phyloP scores from a whole-genome alignment of 2,329 filamentous ascomycete genomes.

The Ophiostoma sp. region DNA sequence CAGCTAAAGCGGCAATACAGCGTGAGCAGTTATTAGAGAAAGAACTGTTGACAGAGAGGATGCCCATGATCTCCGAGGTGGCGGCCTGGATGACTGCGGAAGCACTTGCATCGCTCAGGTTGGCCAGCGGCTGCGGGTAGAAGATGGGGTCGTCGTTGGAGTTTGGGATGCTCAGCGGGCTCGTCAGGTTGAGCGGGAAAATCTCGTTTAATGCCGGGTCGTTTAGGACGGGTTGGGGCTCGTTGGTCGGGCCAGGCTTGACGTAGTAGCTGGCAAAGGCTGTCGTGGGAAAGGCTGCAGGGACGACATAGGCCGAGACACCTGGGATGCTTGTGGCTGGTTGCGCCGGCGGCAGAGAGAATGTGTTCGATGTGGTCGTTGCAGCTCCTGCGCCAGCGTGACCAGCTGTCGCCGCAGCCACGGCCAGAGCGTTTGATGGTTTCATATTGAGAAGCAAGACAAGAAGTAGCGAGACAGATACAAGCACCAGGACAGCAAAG shows the following conservation, averaged over 20 bases:
- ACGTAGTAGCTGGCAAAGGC: constrained; percentile 53
- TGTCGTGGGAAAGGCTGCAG: constrained; percentile 51
- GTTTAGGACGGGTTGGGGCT: constrained; percentile 45
- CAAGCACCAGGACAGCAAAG: constrained; percentile 19
- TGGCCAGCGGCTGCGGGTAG: constrained; percentile 48
- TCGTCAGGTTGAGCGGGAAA: constrained; percentile 55
- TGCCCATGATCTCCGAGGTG: constrained; percentile 45
- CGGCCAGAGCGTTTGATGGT: neutral
- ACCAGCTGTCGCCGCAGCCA: constrained; percentile 9
- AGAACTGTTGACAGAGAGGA: constrained; percentile 43
- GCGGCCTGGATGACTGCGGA: constrained; percentile 46
- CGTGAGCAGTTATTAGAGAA: constrained; percentile 49
- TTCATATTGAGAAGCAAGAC: constrained; percentile 19
- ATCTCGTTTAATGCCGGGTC: constrained; percentile 54
- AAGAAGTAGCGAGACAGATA: constrained; percentile 27
- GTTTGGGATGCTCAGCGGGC: constrained; percentile 52
- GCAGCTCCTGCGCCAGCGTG: neutral
- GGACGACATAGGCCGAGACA: constrained; percentile 42
- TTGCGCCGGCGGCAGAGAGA: neutral
- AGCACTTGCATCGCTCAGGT: constrained; percentile 44
- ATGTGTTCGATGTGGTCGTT: constrained; percentile 5
- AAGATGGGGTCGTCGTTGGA: constrained; percentile 51
- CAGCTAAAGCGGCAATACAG: constrained; percentile 52
- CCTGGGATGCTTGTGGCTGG: constrained; percentile 35
- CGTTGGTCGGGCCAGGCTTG: constrained; percentile 36